Evolutionary conservation across 192 early-diverging fungal species (phyloP).

Genomic region (Entomortierella lignicola): DNA sequence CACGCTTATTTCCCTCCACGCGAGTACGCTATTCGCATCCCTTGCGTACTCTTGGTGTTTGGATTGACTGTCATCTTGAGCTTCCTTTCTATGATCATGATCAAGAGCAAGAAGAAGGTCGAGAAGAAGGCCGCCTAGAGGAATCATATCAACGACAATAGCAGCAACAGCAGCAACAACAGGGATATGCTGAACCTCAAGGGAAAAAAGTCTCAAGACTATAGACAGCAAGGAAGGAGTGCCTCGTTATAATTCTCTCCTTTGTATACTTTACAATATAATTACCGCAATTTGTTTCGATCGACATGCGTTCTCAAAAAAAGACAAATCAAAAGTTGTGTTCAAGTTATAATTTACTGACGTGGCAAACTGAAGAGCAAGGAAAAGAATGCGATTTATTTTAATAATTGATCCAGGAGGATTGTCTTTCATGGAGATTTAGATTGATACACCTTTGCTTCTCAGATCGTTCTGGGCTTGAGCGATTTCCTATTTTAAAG

Average conservation of each 20-base stretch:
- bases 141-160: neutral
- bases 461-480: conserved; percentile 85
- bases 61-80: conserved; percentile 80
- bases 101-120: conserved; percentile 80
- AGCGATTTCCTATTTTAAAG: conserved; percentile 80
- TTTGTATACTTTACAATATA: conserved; percentile 15
- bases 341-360: too few relatives aligned
- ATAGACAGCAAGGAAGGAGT: neutral
- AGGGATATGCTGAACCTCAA: neutral
- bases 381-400: neutral
- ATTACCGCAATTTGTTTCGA: neutral
- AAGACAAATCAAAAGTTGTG: too few relatives aligned
- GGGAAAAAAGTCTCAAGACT: neutral
- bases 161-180: neutral
- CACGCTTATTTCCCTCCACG: conserved; percentile 83
- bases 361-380: conserved; percentile 5
- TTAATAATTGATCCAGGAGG: neutral
- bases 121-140: conserved; percentile 75
- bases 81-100: conserved; percentile 89
- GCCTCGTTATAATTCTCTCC: neutral
- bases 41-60: conserved; percentile 82
- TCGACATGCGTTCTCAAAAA: neutral
- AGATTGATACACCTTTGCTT: conserved; percentile 70
- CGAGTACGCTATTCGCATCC: conserved; percentile 89
- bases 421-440: conserved; percentile 9